Conservation (phyloP, 805 yeast genomes). For the Candida pini region DNA sequence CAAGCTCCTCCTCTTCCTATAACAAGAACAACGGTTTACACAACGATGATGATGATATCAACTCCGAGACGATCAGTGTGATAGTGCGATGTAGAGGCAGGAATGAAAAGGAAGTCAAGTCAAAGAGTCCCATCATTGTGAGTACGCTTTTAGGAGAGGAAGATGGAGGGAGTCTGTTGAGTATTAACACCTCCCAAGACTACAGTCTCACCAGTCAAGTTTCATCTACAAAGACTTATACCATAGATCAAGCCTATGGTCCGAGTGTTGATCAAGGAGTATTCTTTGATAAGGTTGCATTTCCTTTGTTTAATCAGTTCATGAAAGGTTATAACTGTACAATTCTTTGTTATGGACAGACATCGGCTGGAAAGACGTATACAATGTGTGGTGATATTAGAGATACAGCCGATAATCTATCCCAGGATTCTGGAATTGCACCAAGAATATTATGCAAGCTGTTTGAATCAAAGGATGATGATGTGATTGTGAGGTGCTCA, state of each 20-base stretch:
- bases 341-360: conserved; percentile 55
- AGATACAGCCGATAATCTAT: conserved; percentile 17
- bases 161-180: conserved; percentile 20
- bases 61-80: conserved; percentile 38
- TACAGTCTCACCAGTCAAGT: conserved; percentile 20
- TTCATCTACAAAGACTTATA: conserved; percentile 33
- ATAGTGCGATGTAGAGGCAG: conserved; percentile 52
- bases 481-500: conserved; percentile 41
- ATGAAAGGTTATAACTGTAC: conserved; percentile 49
- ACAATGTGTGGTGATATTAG: conserved; percentile 50
- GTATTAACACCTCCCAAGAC: conserved; percentile 22
- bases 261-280: conserved; percentile 44
- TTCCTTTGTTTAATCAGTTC: conserved; percentile 44
- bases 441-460: conserved; percentile 42
- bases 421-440: conserved; percentile 40
- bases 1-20: too few relatives aligned
- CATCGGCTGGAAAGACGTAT: conserved; percentile 57
- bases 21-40: too few relatives aligned
- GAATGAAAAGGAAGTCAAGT: conserved; percentile 35
- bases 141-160: conserved; percentile 40
- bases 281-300: conserved; percentile 40
- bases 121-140: conserved; percentile 43
- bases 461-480: conserved; percentile 31
- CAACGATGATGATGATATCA: conserved; percentile 3
- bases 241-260: conserved; percentile 53